Evolutionary conservation across 2,329 filamentous ascomycete species (phyloP).

Genomic region (Thyridium curvatum): DNA sequence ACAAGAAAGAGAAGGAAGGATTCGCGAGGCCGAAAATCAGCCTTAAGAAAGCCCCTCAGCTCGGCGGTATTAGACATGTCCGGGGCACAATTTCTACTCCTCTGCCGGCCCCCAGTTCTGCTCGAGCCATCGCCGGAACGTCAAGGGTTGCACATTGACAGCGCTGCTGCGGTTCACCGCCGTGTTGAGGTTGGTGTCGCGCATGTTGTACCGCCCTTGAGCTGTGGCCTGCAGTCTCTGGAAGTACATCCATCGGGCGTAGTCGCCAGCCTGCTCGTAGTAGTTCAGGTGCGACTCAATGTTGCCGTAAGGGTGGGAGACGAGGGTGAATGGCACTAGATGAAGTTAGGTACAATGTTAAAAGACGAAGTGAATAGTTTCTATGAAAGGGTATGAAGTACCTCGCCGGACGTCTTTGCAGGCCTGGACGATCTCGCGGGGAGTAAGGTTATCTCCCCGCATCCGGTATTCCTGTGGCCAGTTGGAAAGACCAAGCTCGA

Average conservation of each 20-base stretch:
- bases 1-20: background rate
- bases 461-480: constrained; percentile 68
- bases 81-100: background rate
- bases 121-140: constrained; percentile 49
- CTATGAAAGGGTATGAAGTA: constrained; percentile 20
- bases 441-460: constrained; percentile 57
- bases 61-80: too few species aligned
- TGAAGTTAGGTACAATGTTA: constrained; percentile 15
- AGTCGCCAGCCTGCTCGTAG: constrained; percentile 40
- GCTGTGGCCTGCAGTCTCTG: constrained; percentile 61
- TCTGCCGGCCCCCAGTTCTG: constrained; percentile 32
- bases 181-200: constrained; percentile 53
- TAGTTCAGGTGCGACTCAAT: constrained; percentile 31
- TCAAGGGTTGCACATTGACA: constrained; percentile 38
- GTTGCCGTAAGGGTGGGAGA: constrained; percentile 30
- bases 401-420: constrained; percentile 43
- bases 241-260: constrained; percentile 44
- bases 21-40: background rate
- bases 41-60: too few species aligned
- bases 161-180: constrained; percentile 26
- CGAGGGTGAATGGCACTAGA: constrained; percentile 31
- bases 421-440: constrained; percentile 50
- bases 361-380: constrained; percentile 8
- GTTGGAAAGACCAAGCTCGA: constrained; percentile 50
- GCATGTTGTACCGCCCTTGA: constrained; percentile 62